Evolutionary conservation across 257 asterid genomes (phyloP), one percentile per base, ranked within the genome.

Genomic region (Capsicum pubescens): DNA sequence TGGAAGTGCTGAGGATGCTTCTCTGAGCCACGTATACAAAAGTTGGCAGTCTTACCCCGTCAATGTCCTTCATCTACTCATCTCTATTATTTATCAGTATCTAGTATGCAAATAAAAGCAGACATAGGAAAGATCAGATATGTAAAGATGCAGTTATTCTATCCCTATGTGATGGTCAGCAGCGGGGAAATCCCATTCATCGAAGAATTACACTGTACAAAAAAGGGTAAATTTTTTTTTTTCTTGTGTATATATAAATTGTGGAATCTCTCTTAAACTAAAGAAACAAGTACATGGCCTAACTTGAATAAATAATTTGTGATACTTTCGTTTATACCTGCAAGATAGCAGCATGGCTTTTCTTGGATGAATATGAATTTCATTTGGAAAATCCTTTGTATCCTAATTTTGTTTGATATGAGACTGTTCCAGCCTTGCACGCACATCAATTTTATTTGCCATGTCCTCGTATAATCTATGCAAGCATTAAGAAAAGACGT

Each of bases 1-100:
- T 95, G 99, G 84, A 89, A 91, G 91, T 95, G 93, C 35, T 82
- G 89, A 39, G 97, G 97, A 13, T 95, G 87, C 66, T 95, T 95
- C 90, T 95, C 98, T 56, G 89, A 63, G 98, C 97, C 91, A 95
- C 74, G 86, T 95, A 95, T 16, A 95, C 97, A 81, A 95, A 82
- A 8, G 91, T 89, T 69, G 99, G 99, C 84, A 95, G 74, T 79
- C 82, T 77, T 44, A 87, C 72, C 16, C 95, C 94, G 64, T 92
- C 91, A n/a, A 54, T 11, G 67, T 93, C 98, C 88, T 82, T 92
- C 8, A 83, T 86, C 82, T 91, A 87, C 67, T 80, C 83, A 10
- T 90, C 92, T 83, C 90, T 86, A 69, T 93, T 92, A 80, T 95
- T 91, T 14, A 87, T 87, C 84, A 93, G 56, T 80, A 95, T 89